Percentiles rank a stretch among this genome's conserved stretches.
Evolutionary conservation across 2,329 filamentous ascomycete species (phyloP).

Genomic region (Coniochaeta sp.): DNA sequence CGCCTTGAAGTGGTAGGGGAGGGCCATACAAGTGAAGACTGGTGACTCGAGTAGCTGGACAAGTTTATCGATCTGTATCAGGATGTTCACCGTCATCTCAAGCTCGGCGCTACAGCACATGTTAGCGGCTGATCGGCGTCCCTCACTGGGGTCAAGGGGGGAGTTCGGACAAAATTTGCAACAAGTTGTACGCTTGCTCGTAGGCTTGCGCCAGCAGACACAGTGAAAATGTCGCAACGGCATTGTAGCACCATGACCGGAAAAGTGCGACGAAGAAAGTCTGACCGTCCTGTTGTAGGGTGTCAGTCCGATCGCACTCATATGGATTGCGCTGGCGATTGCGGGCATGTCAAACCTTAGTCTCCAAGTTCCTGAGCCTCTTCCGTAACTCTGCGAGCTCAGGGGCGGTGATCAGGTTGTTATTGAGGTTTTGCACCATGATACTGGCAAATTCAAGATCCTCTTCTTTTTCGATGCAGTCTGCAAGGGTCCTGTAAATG

Average conservation of each 20-base stretch:
- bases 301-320: background rate
- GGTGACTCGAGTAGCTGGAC: slow-evolving; percentile 95
- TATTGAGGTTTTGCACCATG: slow-evolving; percentile 99
- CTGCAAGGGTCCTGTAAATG: slow-evolving; percentile 91
- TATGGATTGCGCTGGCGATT: background rate
- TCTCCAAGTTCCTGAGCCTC: slow-evolving; percentile 82
- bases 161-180: slow-evolving; percentile 78
- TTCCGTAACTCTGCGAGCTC: slow-evolving; percentile 88
- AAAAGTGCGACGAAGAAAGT: slow-evolving; percentile 92
- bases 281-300: slow-evolving; percentile 66
- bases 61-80: slow-evolving; percentile 98
- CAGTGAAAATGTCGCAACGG: slow-evolving; percentile 92
- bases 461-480: slow-evolving; percentile 95
- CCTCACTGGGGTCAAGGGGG: background rate
- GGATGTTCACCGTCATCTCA: slow-evolving; percentile 97
- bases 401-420: slow-evolving; percentile 95
- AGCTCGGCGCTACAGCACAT: slow-evolving; percentile 67
- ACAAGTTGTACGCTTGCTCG: slow-evolving; percentile 91
- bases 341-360: slow-evolving; percentile 46
- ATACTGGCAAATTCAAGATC: slow-evolving; percentile 98
- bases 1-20: background rate
- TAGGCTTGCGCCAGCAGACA: slow-evolving; percentile 95
- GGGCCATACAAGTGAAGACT: slow-evolving; percentile 83
- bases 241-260: slow-evolving; percentile 96
- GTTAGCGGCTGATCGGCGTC: slow-evolving; percentile 11